Evolutionary conservation across 495 filamentous ascomycete species (phyloP).

Genomic region (Umbilicaria muhlenbergii): DNA sequence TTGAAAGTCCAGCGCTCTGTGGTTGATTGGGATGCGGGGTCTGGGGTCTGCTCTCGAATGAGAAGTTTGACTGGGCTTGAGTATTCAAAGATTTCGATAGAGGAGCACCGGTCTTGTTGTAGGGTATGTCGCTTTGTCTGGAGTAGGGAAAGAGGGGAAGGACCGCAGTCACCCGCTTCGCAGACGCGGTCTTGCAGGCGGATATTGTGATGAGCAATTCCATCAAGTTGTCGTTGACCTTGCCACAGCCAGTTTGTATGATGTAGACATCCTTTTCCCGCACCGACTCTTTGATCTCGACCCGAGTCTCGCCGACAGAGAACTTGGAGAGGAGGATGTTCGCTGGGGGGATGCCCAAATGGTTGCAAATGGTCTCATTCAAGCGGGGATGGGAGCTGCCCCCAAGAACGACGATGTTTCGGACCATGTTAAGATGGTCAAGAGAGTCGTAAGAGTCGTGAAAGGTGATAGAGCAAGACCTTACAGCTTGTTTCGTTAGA

Average conservation of each 20-base stretch:
- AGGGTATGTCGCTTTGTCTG: constrained; percentile 86
- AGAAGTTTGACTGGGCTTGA: constrained; percentile 24
- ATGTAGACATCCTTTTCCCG: constrained; percentile 98
- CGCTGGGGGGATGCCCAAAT: constrained; percentile 70
- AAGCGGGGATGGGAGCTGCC: constrained; percentile 85
- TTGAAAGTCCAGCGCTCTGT: constrained; percentile 44
- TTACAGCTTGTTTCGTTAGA: constrained; percentile 1
- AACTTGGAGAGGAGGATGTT: constrained; percentile 81
- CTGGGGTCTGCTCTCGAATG: constrained; percentile 81
- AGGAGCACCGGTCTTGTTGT: constrained; percentile 86
- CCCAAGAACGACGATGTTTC: constrained; percentile 88
- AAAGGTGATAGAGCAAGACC: not conserved
- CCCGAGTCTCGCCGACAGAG: constrained; percentile 81
- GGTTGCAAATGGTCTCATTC: constrained; percentile 68
- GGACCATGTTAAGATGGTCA: constrained; percentile 48
- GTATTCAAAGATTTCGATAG: constrained; percentile 47
- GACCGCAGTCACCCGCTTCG: constrained; percentile 75
- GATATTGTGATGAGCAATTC: constrained; percentile 93
- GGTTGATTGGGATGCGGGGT: constrained; percentile 60
- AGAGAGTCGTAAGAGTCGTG: not conserved
- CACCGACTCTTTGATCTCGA: constrained; percentile 89
- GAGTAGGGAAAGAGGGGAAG: constrained; percentile 94
- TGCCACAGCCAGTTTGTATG: constrained; percentile 76
- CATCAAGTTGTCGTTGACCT: constrained; percentile 90
- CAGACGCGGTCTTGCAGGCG: constrained; percentile 92